Base-by-base conservation (phyloP, 2,329 filamentous ascomycete species). In the Neofusicoccum sp. region DNA sequence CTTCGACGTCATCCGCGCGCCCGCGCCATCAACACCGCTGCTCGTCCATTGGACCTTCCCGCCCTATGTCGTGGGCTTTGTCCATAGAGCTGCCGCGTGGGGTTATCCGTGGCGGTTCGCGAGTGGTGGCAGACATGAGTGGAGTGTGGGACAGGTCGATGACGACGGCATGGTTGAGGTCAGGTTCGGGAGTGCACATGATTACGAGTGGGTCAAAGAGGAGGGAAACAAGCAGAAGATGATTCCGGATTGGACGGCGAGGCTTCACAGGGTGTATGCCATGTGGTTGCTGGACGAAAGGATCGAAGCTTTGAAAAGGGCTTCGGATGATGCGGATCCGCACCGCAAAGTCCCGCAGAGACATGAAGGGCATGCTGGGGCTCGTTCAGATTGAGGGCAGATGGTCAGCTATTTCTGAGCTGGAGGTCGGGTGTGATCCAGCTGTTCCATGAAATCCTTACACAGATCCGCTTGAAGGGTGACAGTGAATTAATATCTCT, bases 101-200 rank as follows among this genome's bases (percentile, higher is more conserved):
- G 58, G 48, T 16, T 60, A 60, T n/a, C 58, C 58, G 33, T 60
- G 58, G 58, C 58, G 58, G 6, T 34, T 60, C 12, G 54, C 54
- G 58, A 60, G 47, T 33, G 58, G 58, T 1, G 58, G 58, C 30
- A 31, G 58, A 2, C 58, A 60, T 20, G 58, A 60, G 58, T 38
- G n/a, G 4, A 45, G 47, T 20, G 47, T 60, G 5, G 58, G 48
- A 6, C 26, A 60, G 47, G 30, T 36, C 1, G 40, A 51, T 30
- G 3, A 7, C 5, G 31, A 60, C 1, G 58, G 58, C 28, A 28
- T 54, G 47, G 47, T 60, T n/a, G 58, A 60, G 48, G 47, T 60
- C 24, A 20, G 58, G 16, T 60, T 54, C 20, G 47, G 14, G 12
- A 36, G 38, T 38, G 58, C 47, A 6, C 47, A 53, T 5, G 58